phyloP scores from a whole-genome alignment of 73 alveolate genomes.

The Uronychia setigera region DNA sequence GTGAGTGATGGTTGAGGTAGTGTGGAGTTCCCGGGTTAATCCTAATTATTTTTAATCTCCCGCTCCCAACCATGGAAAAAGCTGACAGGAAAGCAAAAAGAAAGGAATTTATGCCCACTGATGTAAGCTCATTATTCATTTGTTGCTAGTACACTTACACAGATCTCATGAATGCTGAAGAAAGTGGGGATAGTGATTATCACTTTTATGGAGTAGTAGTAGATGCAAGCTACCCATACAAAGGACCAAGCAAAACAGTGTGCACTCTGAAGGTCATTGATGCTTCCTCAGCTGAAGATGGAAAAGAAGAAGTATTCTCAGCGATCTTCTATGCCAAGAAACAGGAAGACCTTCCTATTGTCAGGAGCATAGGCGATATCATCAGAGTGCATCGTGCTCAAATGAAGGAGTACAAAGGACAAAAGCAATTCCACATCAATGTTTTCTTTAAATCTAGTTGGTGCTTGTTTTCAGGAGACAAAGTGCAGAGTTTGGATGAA shows the following conservation, averaged over 20 bases:
- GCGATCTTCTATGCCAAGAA: constrained; percentile 59
- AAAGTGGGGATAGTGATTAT: not conserved
- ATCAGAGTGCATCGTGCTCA: constrained; percentile 68
- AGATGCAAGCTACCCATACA: constrained; percentile 70
- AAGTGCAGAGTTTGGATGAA: constrained; percentile 5
- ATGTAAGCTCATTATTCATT: no score
- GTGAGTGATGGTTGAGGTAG: no score
- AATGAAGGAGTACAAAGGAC: constrained; percentile 27
- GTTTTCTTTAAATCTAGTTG: constrained; percentile 39
- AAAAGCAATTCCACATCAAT: constrained; percentile 35
- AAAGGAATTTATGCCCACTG: no score
- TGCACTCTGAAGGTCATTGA: constrained; percentile 55
- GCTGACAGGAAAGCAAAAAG: no score
- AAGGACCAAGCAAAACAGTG: constrained; percentile 16
- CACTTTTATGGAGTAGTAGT: constrained; percentile 56
- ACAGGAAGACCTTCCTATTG: constrained; percentile 64
- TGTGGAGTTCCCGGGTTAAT: no score
- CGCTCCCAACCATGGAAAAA: no score
- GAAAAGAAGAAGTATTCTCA: constrained; percentile 27
- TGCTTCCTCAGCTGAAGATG: constrained; percentile 16
- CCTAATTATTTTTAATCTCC: no score
- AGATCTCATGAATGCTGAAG: constrained; percentile 34
- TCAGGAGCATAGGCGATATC: constrained; percentile 62
- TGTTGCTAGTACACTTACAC: constrained; percentile 26
- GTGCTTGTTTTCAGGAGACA: constrained; percentile 45